Conservation (phyloP, 805 yeast genomes). For the Scheffersomyces ergatensis region DNA sequence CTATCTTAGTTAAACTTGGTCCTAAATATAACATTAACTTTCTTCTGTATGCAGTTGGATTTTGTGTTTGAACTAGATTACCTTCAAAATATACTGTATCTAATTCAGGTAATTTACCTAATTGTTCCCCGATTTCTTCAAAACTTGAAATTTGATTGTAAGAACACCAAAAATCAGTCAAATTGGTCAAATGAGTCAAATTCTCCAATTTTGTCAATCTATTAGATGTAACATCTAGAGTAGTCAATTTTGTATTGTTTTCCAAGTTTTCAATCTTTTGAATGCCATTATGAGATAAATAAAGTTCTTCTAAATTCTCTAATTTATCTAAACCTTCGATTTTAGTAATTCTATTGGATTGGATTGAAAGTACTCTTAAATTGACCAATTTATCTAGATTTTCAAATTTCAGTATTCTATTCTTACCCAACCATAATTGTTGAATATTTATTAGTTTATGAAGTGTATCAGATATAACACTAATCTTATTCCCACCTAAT, state of each 20-base stretch:
- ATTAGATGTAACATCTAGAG: conserved; percentile 82
- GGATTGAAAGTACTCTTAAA: conserved; percentile 78
- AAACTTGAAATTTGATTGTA: conserved; percentile 68
- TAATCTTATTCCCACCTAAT: conserved; percentile 84
- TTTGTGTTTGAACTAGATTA: conserved; percentile 75
- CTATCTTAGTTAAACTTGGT: conserved; percentile 75
- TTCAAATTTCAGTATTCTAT: conserved; percentile 63
- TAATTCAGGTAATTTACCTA: conserved; percentile 58
- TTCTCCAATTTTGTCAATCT: conserved; percentile 59
- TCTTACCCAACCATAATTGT: conserved; percentile 92
- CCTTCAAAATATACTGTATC: conserved; percentile 94
- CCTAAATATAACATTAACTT: conserved; percentile 74
- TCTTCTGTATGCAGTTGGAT: conserved; percentile 81
- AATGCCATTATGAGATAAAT: conserved; percentile 82
- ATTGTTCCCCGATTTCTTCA: conserved; percentile 63
- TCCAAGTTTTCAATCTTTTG: conserved; percentile 75
- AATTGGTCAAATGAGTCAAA: conserved; percentile 58
- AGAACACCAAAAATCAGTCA: conserved; percentile 95
- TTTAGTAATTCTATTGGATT: conserved; percentile 75
- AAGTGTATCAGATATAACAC: conserved; percentile 54
- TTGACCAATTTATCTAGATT: conserved; percentile 59
- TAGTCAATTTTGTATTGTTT: conserved; percentile 59
- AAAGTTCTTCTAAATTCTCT: conserved; percentile 75
- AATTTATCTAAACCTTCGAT: conserved; percentile 79
- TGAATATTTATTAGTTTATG: conserved; percentile 53